Evolutionary conservation across 495 filamentous ascomycete species (phyloP), one percentile per base, ranked within the genome.

Genomic region (Xeromyces bisporus): DNA sequence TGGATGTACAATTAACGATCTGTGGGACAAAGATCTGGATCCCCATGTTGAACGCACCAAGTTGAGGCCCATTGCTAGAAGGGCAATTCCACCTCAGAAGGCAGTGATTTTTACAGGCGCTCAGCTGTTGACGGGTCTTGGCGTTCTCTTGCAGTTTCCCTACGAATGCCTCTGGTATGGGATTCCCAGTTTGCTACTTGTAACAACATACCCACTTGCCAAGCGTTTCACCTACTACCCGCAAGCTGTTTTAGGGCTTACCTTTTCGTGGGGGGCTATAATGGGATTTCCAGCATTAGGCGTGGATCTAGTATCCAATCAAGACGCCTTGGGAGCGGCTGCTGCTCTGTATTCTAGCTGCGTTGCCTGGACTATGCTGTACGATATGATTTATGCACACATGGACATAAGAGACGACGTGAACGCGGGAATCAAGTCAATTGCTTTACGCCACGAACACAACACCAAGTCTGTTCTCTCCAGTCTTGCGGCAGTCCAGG

Each of bases 361-460:
- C 45, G 62, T 93, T 15, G 74, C 85, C 1, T 97, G 89, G 89
- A 93, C 89, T 7, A 70, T 96, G 25, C 49, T 94, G 34, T 97
- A 97, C 45, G 89, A 97, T 56, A 94, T 93, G 77, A 92, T 97
- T 12, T 97, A 97, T 55, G 89, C 91, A 18, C 86, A 94, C 55
- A 93, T 94, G 78, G 89, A 97, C 40, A 86, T 97, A 50, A 80
- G 77, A 46, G 89, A 97, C 42, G 89, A 97, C 48, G 71, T 73
- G 18, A 80, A 80, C 48, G 86, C 80, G 0, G 89, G 89, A 1
- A 93, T 97, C 56, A 96, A 93, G 59, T 84, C 77, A 41, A 97
- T 94, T 47, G 87, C 80, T 11, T 65, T 96, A 14, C 75, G 77
- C 47, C 85, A 97, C 42, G 80, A 91, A 37, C 63, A 74, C 15